Evolutionary conservation across 805 yeast genomes (phyloP).

Genomic region (Nakazawaea sp.): DNA sequence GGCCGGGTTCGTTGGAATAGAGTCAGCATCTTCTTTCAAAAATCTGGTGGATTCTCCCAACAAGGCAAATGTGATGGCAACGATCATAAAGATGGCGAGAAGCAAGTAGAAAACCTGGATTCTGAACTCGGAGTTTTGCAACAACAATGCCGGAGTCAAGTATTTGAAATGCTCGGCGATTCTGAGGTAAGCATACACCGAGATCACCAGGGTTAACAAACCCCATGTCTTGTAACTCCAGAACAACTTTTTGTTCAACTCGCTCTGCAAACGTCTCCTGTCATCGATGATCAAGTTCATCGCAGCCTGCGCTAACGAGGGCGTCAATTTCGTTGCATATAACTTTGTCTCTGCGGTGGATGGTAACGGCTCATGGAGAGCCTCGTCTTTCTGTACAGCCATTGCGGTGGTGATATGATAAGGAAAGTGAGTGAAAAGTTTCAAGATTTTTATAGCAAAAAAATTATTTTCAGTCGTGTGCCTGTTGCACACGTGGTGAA

Average conservation of each 20-base stretch:
- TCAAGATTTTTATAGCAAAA: no score
- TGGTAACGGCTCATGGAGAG: slow-evolving; percentile 50
- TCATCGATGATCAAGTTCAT: slow-evolving; percentile 60
- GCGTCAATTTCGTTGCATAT: slow-evolving; percentile 39
- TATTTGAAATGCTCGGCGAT: slow-evolving; percentile 12
- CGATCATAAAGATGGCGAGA: slow-evolving; percentile 30
- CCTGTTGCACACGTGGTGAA: no score
- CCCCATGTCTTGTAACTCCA: slow-evolving; percentile 37
- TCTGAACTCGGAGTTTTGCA: slow-evolving; percentile 16
- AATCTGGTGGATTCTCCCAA: slow-evolving; percentile 39
- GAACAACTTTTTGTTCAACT: slow-evolving; percentile 36
- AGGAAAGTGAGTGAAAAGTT: background rate
- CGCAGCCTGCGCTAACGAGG: slow-evolving; percentile 54
- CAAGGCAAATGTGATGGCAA: slow-evolving; percentile 32
- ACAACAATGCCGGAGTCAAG: slow-evolving; percentile 9
- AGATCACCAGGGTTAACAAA: slow-evolving; percentile 17
- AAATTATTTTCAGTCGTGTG: no score
- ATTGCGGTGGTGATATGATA: no score
- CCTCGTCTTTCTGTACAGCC: slow-evolving; percentile 40
- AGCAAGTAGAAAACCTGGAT: slow-evolving; percentile 17
- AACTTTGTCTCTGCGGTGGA: slow-evolving; percentile 45
- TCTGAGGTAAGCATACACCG: slow-evolving; percentile 14
- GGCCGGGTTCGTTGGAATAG: slow-evolving; percentile 28
- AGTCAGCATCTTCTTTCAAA: slow-evolving; percentile 33
- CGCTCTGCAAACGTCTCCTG: slow-evolving; percentile 38